Conservation (phyloP, 192 early-diverging fungal species). For the Glomus cerebriforme region DNA sequence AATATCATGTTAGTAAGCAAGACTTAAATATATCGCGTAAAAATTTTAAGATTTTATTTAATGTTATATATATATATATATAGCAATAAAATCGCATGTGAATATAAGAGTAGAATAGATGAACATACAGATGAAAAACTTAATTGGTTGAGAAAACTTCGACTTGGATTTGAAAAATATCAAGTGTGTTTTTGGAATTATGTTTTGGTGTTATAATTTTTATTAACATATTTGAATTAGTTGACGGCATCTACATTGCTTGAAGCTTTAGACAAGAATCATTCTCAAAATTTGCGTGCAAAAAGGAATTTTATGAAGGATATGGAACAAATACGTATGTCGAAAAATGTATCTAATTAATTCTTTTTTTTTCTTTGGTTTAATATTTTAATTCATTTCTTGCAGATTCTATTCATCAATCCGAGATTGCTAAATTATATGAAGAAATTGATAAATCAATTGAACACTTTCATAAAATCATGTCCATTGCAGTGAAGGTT, state of each 20-base stretch:
- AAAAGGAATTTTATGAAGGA: conserved; percentile 29
- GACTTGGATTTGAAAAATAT: conserved; percentile 34
- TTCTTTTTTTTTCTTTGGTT: too few relatives aligned
- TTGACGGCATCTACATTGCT: conserved; percentile 5
- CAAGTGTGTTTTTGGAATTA: conserved; percentile 18
- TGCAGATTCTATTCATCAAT: neutral
- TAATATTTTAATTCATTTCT: too few relatives aligned
- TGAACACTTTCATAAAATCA: neutral
- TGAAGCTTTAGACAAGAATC: conserved; percentile 27
- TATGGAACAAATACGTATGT: conserved; percentile 20
- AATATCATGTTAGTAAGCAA: neutral
- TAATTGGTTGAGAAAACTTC: conserved; percentile 22
- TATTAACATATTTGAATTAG: conserved; percentile 5
- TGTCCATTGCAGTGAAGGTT: conserved; percentile 10
- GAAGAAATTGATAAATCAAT: conserved; percentile 16
- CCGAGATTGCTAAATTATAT: neutral
- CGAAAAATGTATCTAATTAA: too few relatives aligned
- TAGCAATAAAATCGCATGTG: conserved; percentile 12
- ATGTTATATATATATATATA: too few relatives aligned
- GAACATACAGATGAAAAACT: conserved; percentile 13
- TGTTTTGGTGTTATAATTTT: too few relatives aligned
- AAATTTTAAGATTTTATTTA: neutral
- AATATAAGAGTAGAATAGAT: conserved; percentile 26
- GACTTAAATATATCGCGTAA: neutral
- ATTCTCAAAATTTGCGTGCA: conserved; percentile 9